These are phyloP conservation scores for Albifimbria verrucaria DNA, from an alignment of 2,329 filamentous ascomycete genomes.

Conservation along the genomic window DNA sequence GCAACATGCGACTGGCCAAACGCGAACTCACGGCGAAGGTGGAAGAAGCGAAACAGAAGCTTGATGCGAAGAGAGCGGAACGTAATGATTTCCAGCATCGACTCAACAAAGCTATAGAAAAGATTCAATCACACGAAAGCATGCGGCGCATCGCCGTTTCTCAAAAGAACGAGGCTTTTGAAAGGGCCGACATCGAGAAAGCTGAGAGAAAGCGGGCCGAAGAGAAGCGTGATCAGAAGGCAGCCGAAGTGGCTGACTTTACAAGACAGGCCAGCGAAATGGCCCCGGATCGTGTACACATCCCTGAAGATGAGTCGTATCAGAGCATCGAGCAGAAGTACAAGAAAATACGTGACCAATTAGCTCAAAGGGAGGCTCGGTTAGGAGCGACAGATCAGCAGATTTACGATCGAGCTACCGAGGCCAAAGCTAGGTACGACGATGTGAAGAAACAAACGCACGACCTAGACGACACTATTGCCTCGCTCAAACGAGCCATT, in stretches of 20 bases:
- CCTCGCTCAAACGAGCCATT: constrained; percentile 56
- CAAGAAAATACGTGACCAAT: constrained; percentile 52
- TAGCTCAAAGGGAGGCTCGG: constrained; percentile 53
- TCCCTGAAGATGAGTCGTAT: constrained; percentile 63
- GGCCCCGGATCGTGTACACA: constrained; percentile 53
- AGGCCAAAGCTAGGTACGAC: constrained; percentile 39
- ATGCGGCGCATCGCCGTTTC: constrained; percentile 51
- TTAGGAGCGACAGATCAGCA: constrained; percentile 64
- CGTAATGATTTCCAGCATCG: constrained; percentile 39
- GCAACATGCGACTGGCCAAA: constrained; percentile 46
- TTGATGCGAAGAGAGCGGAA: constrained; percentile 31
- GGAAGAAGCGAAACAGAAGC: constrained; percentile 35
- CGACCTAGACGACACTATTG: constrained; percentile 38
- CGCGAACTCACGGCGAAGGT: constrained; percentile 41
- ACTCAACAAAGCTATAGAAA: constrained; percentile 54
- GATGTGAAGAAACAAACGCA: constrained; percentile 39
- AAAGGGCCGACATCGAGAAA: constrained; percentile 46
- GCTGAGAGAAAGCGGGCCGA: constrained; percentile 42
- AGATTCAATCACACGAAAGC: constrained; percentile 44
- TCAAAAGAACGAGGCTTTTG: constrained; percentile 60
- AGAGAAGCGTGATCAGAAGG: constrained; percentile 43
- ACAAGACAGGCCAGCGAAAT: constrained; percentile 51
- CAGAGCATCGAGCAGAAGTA: constrained; percentile 53
- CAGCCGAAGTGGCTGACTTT: constrained; percentile 49
- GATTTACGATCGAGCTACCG: constrained; percentile 49